These are phyloP conservation scores for Schizopora paradoxa DNA, from an alignment of 1,284 basidiomycete species.

Conservation along the genomic window DNA sequence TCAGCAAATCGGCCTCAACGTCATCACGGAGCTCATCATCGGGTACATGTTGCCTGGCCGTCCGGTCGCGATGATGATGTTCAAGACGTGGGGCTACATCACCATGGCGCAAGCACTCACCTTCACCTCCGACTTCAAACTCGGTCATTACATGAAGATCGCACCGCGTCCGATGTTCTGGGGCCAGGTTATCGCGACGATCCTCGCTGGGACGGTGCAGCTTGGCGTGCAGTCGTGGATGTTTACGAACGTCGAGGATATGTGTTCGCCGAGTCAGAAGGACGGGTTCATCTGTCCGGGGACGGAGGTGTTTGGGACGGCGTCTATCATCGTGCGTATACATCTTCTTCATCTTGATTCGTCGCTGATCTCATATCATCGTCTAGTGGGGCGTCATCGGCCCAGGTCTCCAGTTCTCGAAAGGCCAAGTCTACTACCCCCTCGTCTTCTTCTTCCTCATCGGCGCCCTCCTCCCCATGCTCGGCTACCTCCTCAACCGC, in stretches of 20 bases:
- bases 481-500: slow-evolving; percentile 22
- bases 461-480: slow-evolving; percentile 39
- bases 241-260: slow-evolving; percentile 46
- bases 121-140: slow-evolving; percentile 67
- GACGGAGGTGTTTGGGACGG: slow-evolving; percentile 28
- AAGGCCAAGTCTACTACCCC: slow-evolving; percentile 34
- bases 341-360: too few relatives aligned
- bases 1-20: slow-evolving; percentile 55
- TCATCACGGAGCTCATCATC: slow-evolving; percentile 48
- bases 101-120: slow-evolving; percentile 36
- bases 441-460: slow-evolving; percentile 49
- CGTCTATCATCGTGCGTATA: slow-evolving; percentile 37
- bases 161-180: slow-evolving; percentile 53
- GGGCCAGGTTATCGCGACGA: slow-evolving; percentile 53
- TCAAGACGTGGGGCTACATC: slow-evolving; percentile 44
- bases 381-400: slow-evolving; percentile 47
- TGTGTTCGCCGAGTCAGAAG: slow-evolving; percentile 31
- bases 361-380: too few relatives aligned
- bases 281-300: slow-evolving; percentile 34
- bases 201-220: slow-evolving; percentile 58
- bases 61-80: slow-evolving; percentile 45
- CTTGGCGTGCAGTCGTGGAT: slow-evolving; percentile 66
- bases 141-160: slow-evolving; percentile 72
- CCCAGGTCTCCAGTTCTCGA: slow-evolving; percentile 27
- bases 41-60: slow-evolving; percentile 43